Percentiles rank a stretch among this genome's conserved stretches.
Conservation (phyloP, 176 grass and related monocot species). For the Elymus sibiricus region DNA sequence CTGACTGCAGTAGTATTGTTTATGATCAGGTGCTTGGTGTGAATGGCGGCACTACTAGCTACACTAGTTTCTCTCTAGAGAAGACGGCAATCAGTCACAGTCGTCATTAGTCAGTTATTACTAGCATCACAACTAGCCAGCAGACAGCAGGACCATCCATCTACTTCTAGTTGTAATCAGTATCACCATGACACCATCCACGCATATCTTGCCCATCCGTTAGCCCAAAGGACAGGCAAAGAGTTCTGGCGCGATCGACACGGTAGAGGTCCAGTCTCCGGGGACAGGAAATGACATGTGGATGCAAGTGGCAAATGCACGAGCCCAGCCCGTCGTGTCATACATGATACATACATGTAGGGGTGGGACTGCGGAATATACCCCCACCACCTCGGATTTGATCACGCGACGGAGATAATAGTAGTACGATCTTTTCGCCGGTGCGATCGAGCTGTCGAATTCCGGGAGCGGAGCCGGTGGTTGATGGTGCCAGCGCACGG, state of each 20-base stretch:
- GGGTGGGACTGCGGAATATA: not conserved
- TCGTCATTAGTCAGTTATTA: too few species aligned
- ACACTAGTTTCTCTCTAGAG: too few species aligned
- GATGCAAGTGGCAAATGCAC: not conserved
- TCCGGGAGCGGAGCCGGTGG: not conserved
- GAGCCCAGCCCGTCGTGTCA: not conserved
- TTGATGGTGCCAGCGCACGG: not conserved
- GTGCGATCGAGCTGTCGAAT: not conserved
- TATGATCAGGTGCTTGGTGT: too few species aligned
- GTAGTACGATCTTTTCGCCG: too few species aligned
- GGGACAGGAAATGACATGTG: not conserved
- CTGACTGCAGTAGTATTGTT: too few species aligned
- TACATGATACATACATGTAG: too few species aligned
- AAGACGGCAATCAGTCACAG: too few species aligned
- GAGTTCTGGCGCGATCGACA: not conserved
- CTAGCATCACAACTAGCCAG: not conserved
- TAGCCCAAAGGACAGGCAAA: not conserved
- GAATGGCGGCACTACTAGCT: too few species aligned
- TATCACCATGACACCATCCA: not conserved
- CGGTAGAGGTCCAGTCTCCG: not conserved
- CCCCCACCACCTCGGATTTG: constrained; percentile 2
- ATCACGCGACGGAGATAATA: not conserved
- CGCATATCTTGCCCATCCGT: not conserved
- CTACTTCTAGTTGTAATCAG: too few species aligned
- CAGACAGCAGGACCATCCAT: not conserved